Base-by-base conservation (phyloP, 2,329 filamentous ascomycete species). In the Nannizziopsis arthrosporioides region DNA sequence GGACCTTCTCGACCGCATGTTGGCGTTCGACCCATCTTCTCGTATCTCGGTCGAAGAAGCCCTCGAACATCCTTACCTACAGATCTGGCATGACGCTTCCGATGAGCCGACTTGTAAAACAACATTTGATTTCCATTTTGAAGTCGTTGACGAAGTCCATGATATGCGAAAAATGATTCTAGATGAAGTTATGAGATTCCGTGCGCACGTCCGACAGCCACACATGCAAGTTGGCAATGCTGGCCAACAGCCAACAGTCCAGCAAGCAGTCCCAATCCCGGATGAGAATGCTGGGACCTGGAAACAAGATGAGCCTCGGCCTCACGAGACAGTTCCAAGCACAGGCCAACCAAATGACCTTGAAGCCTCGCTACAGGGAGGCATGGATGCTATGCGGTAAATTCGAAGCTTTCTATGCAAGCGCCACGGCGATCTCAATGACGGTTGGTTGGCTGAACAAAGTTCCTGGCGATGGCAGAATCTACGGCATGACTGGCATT, bases 121-220 rank as follows among this genome's bases (percentile, higher is more conserved):
- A 12, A 89, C 87, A 14, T 98, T 98, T 70, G 89, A 98, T 73
- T 98, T 98, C 72, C 84, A 90, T 65, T 98, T 98, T 62, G 92
- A 98, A 67, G 82, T 94, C n/a, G 80, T 95, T 35, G 90, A 98
- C 46, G 92, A 96, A 39, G 88, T 98, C 15, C 77, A 75, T 17
- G 85, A 95, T 58, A 96, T 98, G 89, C 85, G 92, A 64, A 82
- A 82, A 68, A 93, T 95, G 86, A 98, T 98, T 55, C 74, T 95
- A 51, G 84, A 90, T n/a, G 92, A 98, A 68, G 92, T 98, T 42
- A 75, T 80, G 62, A 77, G 81, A 55, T 98, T 98, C 80, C 80
- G 92, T 54, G 73, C 76, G 50, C 63, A 69, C 47, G 78, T 81
- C 38, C 70, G 76, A 53, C 70, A 73, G 52, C 67, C 71, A 22